Base-by-base conservation (phyloP, 2,329 filamentous ascomycete genomes). In the Microdochium paspali region DNA sequence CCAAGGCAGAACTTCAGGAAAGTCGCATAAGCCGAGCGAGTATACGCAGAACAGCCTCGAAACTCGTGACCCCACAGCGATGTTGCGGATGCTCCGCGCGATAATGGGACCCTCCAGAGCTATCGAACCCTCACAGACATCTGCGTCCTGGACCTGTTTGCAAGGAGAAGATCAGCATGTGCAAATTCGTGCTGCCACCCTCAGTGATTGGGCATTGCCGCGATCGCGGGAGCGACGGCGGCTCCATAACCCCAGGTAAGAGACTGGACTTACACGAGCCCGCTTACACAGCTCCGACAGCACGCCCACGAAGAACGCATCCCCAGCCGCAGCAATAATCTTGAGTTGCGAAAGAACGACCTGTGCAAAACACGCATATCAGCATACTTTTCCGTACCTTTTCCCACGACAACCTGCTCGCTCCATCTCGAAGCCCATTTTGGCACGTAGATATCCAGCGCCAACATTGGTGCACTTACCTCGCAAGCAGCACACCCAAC, bases 101-200 rank as follows among this genome's bases (percentile, higher is more conserved):
- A 79, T 59, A 46, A 78, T 72, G 2, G 76, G 75, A 0, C 73
- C 76, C 56, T 81, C 75, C 1, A 68, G 66, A 4, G 62, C 64
- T 24, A 80, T 67, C 9, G 72, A 62, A 4, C 77, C 78, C 2
- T 67, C 62, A 48, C 78, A 81, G 24, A 81, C 77, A 56, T 81
- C 77, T 25, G 62, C 56, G 47, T 80, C 76, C 54, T 76, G 68
- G 31, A 66, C 61, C 69, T 76, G 43, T 4, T n/a, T 12, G 35
- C n/a, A 13, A 30, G 46, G 35, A n/a, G n/a, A n/a, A n/a, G n/a
- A n/a, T n/a, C n/a, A n/a, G n/a, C n/a, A n/a, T n/a, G n/a, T n/a
- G n/a, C n/a, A n/a, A n/a, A n/a, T n/a, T n/a, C n/a, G n/a, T n/a
- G n/a, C n/a, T n/a, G n/a, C n/a, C n/a, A n/a, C n/a, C n/a, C 6